phyloP scores from a whole-genome alignment of 768 basidiomycete species.

The button mushroom (Agaricus bisporus) region DNA sequence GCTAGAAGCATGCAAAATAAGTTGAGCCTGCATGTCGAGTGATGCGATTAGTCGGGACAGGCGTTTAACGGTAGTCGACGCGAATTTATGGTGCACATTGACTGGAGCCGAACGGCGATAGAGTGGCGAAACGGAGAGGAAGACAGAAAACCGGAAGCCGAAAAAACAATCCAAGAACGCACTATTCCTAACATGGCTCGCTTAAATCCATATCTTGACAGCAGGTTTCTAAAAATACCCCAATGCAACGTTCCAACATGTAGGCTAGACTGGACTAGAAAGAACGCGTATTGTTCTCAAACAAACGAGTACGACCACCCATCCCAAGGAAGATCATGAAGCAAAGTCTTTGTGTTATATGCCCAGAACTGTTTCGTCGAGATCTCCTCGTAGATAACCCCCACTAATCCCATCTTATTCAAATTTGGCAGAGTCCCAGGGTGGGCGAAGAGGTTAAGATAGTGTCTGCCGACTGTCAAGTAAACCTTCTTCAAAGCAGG shows the following conservation, averaged over 20 bases:
- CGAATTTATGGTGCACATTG: no score
- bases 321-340: slow-evolving; percentile 5
- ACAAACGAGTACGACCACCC: neutral
- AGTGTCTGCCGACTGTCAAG: slow-evolving; percentile 8
- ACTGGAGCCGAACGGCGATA: no score
- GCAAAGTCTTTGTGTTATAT: neutral
- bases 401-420: slow-evolving; percentile 5
- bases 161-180: no score
- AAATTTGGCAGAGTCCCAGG: slow-evolving; percentile 1
- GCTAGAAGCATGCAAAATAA: no score
- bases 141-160: no score
- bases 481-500: slow-evolving; percentile 4
- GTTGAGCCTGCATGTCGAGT: no score
- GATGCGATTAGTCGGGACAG: no score
- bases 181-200: no score
- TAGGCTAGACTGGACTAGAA: neutral
- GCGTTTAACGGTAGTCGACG: no score
- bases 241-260: neutral
- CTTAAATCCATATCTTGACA: no score
- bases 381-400: slow-evolving; percentile 6
- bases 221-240: no score
- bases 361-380: slow-evolving; percentile 2
- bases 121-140: no score
- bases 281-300: neutral
- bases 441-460: slow-evolving; percentile 2